Evolutionary conservation across 768 basidiomycete species (phyloP), one percentile per base, ranked within the genome.

Genomic region (Mycena vitilis): DNA sequence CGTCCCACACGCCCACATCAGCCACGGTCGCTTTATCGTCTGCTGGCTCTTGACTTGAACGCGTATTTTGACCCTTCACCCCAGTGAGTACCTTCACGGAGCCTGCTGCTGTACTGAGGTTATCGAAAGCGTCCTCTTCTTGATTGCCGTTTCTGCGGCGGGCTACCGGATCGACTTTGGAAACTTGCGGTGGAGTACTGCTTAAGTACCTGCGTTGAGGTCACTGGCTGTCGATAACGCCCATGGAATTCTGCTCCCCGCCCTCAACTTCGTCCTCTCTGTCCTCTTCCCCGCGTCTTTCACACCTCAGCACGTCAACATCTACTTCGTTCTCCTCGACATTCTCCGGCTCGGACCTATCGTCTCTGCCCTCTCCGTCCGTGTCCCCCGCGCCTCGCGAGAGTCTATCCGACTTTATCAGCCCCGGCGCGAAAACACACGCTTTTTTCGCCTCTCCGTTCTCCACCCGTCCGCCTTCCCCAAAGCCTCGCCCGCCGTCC

Each of bases 361-460:
- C 67, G 1, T 72, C 67, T 36, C 44, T 72, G 10, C 71, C 71
- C 0, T 72, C 71, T n/a, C 71, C 71, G 4, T 72, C 70, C 47
- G 40, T 65, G 36, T 71, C 70, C 2, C 70, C 70, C 16, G 53
- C 70, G 2, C 70, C 66, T 37, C 66, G 66, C 49, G 70, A 71
- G 1, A 51, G 40, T 30, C 56, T 63, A 13, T 65, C 71, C n/a
- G 71, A 72, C 22, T 59, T 65, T 48, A 34, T 37, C 42, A 69
- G 56, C 22, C 71, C 71, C n/a, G 71, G 71, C 23, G 60, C 81
- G 48, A 87, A 86, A 77, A 88, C 86, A 12, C 77, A 83, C 72
- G 83, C 84, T 12, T 85, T 86, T 76, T 83, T 86, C 75, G 78
- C 83, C 44, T 81, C 83, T 56, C 78, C 85, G 8, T 83, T 85